Base-by-base conservation (phyloP, 2,329 filamentous ascomycete species). In the Aspergillus sp. region DNA sequence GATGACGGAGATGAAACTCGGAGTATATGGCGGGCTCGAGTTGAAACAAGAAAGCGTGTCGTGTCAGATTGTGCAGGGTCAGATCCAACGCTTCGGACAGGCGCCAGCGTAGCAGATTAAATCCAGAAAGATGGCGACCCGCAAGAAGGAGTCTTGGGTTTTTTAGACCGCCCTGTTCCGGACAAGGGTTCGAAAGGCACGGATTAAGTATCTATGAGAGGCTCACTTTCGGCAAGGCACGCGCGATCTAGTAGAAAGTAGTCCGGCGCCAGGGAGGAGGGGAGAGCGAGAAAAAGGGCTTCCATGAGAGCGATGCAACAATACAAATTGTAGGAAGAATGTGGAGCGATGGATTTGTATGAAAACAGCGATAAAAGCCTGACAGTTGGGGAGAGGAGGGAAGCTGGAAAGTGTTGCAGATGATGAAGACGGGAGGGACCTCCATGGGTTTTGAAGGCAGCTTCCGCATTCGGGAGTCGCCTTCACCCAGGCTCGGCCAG, bases 31-130 rank as follows among this genome's bases (percentile, higher is more conserved):
- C 20, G 12, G 22, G 20, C 33, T 22, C 7, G 37, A 33, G 34
- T 48, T 54, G 56, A 58, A 58, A 58, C 56, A 58, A 53, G 44
- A 20, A 20, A 15, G 27, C 44, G 42, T 49, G 27, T 49, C 55
- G 34, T 45, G 50, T 41, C 20, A 46, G 27, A 39, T 41, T 24
- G 34, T 19, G 34, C 33, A 46, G 48, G 48, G 44, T 44, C 48
- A 57, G 22, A 27, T 19, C 44, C 44, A 33, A 53, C 41, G 19
- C 45, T 51, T 49, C 39, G 33, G 41, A 30, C 11, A 34, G 27
- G 44, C 44, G 27, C n/a, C 47, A 27, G 39, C 40, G 41, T 46
- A 57, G 40, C 24, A 37, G 51, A 41, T 56, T 41, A 30, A 39
- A 45, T 37, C 15, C 34, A 37, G 34, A 37, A 37, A 37, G 34